Conservation (phyloP, 441 rosid genomes). For the Adansonia rubrostipa region DNA sequence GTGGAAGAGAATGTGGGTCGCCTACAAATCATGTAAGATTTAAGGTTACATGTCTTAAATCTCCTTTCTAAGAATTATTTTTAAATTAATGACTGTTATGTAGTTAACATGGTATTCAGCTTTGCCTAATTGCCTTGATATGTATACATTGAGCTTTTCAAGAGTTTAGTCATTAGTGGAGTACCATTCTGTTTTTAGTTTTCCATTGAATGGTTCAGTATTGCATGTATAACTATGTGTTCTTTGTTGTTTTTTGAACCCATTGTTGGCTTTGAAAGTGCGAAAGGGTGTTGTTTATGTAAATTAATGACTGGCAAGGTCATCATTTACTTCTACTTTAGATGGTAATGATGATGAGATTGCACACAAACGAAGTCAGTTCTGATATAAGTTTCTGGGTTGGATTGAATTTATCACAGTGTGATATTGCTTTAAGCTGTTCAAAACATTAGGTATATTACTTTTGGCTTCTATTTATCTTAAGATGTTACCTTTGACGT, state of each 20-base stretch:
- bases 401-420: background rate
- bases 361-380: background rate
- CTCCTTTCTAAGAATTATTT: background rate
- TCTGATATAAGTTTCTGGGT: slow-evolving; percentile 1
- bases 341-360: background rate
- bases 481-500: background rate
- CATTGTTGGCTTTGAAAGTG: slow-evolving; percentile 6
- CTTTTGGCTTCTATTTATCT: background rate
- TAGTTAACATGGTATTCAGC: background rate
- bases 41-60: slow-evolving; percentile 15
- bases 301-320: background rate
- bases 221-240: slow-evolving; percentile 9
- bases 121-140: background rate
- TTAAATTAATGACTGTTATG: background rate
- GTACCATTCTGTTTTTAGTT: slow-evolving; percentile 19
- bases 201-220: background rate
- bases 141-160: background rate
- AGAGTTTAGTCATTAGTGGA: background rate
- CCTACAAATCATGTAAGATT: slow-evolving; percentile 41
- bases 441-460: background rate
- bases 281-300: background rate
- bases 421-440: slow-evolving; percentile 10
- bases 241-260: slow-evolving; percentile 7
- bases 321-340: slow-evolving; percentile 13
- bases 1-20: slow-evolving; percentile 20